Base-by-base conservation (phyloP, 768 basidiomycete genomes). In the Rhodosporidiobolus odoratus region DNA sequence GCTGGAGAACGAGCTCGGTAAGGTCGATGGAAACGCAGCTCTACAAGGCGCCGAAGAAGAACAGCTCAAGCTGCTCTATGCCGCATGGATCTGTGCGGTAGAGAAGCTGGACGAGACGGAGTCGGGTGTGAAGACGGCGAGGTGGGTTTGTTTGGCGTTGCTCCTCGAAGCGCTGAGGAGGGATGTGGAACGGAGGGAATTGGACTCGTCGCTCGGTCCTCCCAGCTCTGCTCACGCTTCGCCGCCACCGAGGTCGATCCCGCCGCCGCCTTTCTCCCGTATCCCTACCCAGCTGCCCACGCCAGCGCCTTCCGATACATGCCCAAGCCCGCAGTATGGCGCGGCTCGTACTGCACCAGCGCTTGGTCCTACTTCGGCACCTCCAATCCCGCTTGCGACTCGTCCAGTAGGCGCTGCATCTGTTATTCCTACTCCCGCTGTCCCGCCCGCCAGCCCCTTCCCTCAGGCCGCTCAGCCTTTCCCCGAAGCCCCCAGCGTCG, bases 81-180 rank as follows among this genome's bases (percentile, higher is more conserved):
- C 48, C 23, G 62, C 62, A 2, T 69, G 68, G 68, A 6, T 17
- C 0, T 0, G 40, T 27, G 66, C 52, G 1, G 21, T 53, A 12
- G 62, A 65, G n/a, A 12, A 30, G 8, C 19, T 25, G 43, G 64
- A 53, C 17, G 68, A 52, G 45, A 41, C 15, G 30, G 38, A n/a
- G 0, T 59, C 23, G 25, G 67, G 67, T 9, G 32, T 21, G 47
- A 50, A 57, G 45, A 37, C 57, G 15, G 50, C 58, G 25, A 32
- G 68, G 21, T 69, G 68, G 68, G 23, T 65, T 27, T 43, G 16
- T 27, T 45, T 65, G 6, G 43, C 66, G 16, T 32, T 72, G 27
- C 47, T 68, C 15, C 38, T 72, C 50, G 62, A 60, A 10, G 0
- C 38, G 32, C 8, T 69, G 34, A 10, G 12, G 32, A 7, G 12